Evolutionary conservation across 2,329 filamentous ascomycete species (phyloP), one percentile per base, ranked within the genome.

Genomic region (Penicillium sp.): DNA sequence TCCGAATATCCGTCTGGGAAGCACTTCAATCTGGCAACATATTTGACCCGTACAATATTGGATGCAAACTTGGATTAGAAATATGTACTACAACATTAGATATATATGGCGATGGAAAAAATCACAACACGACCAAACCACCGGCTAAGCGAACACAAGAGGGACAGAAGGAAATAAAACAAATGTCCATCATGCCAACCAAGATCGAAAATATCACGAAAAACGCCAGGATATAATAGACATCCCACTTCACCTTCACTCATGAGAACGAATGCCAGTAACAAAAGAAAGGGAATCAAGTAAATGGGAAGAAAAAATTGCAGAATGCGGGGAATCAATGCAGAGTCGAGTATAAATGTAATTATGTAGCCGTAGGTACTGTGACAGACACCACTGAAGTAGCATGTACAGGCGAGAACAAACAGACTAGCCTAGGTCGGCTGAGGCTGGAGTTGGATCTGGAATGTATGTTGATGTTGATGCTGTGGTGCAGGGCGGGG

Each of bases 381-480:
- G 26, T 31, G 13, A 29, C 26, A 29, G 45, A 47, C 13, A 33
- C 26, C 27, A 33, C 26, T 31, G n/a, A 7, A 21, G 26, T n/a
- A 49, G 46, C 27, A 31, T 29, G 27, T 35, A 49, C 48, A 50
- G 27, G 25, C 5, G n/a, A 6, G 37, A 33, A 33, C 27, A 42
- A 42, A 23, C 29, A 21, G 19, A 14, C 16, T 45, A 42, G 50
- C 44, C 52, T 35, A 48, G 25, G 61, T 66, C 19, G 65, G 60
- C 33, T 67, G 65, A 4, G 64, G 63, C 23, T 63, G 65, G 23
- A 67, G 57, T 50, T 67, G 62, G 27, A 67, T 55, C 33, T 67
- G 65, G 58, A 67, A 67, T 19, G 63, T 66, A 49, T 68, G 67
- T 37, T 67, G 65, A 26, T 66, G 61, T 39, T 67, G 63, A 55